Conservation (phyloP, 805 yeast genomes). For the Candida sakaeoensis region DNA sequence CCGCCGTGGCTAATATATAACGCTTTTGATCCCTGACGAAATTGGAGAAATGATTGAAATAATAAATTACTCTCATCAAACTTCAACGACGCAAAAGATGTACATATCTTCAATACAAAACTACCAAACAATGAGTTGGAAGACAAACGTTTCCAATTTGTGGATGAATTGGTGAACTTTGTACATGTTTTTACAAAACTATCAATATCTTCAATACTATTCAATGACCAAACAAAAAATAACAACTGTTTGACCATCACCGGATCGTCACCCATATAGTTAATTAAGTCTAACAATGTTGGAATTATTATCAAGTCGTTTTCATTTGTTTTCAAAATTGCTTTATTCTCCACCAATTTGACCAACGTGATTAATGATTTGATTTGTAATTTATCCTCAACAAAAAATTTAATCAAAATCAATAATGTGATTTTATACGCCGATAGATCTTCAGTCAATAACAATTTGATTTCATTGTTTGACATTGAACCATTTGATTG, state of each 20-base stretch:
- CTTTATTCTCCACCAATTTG: conserved; percentile 32
- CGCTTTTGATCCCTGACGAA: conserved; percentile 25
- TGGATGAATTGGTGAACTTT: neutral
- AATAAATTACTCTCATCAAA: conserved; percentile 35
- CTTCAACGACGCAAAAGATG: conserved; percentile 30
- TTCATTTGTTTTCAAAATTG: conserved; percentile 17
- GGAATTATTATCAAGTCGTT: conserved; percentile 24
- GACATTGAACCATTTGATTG: conserved; percentile 5
- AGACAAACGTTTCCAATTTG: conserved; percentile 10
- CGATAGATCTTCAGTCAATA: conserved; percentile 42
- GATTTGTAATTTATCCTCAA: conserved; percentile 13
- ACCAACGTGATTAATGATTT: conserved; percentile 41
- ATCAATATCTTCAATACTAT: conserved; percentile 47
- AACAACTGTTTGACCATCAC: conserved; percentile 23
- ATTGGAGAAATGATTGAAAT: conserved; percentile 32
- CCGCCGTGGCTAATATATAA: conserved; percentile 16
- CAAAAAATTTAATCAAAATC: conserved; percentile 32
- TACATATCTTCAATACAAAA: conserved; percentile 27
- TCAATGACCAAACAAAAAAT: conserved; percentile 43
- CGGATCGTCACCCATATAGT: conserved; percentile 14
- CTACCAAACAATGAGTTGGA: conserved; percentile 27
- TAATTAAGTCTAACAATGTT: conserved; percentile 25
- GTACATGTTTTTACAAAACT: conserved; percentile 1
- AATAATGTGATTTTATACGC: conserved; percentile 54
- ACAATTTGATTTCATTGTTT: conserved; percentile 15